phyloP scores from a whole-genome alignment of 1,284 basidiomycete genomes.

The Blastosporella zonata region DNA sequence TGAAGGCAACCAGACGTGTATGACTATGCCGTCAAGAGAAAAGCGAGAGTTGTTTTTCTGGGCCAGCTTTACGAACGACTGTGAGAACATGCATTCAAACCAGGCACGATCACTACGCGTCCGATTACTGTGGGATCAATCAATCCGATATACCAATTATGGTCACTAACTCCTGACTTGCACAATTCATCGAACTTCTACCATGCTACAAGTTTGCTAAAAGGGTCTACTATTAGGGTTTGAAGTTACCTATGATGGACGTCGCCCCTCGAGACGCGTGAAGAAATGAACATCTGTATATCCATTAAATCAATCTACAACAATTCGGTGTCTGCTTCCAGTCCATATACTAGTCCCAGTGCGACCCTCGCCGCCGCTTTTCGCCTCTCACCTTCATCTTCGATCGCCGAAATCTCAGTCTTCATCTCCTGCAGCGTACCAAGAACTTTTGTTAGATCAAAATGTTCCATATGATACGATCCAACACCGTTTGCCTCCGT shows the following conservation, averaged over 20 bases:
- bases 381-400: conserved; percentile 58
- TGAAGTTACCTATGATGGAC: neutral
- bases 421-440: conserved; percentile 66
- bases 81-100: conserved; percentile 15
- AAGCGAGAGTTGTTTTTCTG: conserved; percentile 1
- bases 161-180: too few relatives aligned
- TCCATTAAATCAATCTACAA: neutral
- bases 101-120: conserved; percentile 15
- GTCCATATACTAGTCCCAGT: conserved; percentile 67
- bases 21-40: neutral
- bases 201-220: neutral
- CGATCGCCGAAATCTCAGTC: conserved; percentile 67
- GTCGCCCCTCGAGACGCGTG: neutral
- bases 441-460: conserved; percentile 66
- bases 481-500: conserved; percentile 26
- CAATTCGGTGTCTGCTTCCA: conserved; percentile 35
- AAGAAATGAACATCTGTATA: neutral
- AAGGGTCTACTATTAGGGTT: neutral
- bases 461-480: conserved; percentile 41
- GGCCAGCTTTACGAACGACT: conserved; percentile 9
- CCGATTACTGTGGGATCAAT: neutral
- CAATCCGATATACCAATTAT: conserved; percentile 14
- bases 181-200: neutral
- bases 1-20: neutral
- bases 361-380: conserved; percentile 70